Evolutionary conservation across 768 basidiomycete genomes (phyloP), one percentile per base, ranked within the genome.

Genomic region (Suillus cothurnatus): DNA sequence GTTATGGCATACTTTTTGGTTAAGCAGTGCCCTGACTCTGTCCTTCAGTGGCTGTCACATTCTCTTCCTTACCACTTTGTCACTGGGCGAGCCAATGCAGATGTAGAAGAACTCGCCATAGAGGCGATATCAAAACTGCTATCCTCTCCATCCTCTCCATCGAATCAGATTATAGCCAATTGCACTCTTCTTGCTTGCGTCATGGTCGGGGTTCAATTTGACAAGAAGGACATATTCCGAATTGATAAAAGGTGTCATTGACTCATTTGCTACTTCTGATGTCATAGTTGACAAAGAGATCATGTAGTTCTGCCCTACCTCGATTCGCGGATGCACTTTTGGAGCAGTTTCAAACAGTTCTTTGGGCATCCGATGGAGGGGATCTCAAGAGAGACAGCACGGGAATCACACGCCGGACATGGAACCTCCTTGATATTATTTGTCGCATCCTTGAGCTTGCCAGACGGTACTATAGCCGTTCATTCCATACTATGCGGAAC

Each of bases 1-100:
- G 2, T 32, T 32, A 12, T n/a, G n/a, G n/a, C n/a, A 4, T n/a
- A 0, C 0, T 5, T 12, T 5, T 47, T 3, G 6, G 7, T 21
- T 43, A 9, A 7, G 7, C 17, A 26, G 0, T 17, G 28, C 19
- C 28, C 52, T 4, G 28, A 53, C 17, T 53, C 28, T 31, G 52
- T 53, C 28, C 4, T 17, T 2, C 28, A 53, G 28, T 53, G 52
- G 28, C 28, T 53, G 17, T 53, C 52, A 21, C 52, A 53, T 53
- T 11, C 8, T 21, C 52, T 53, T 31, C 28, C 52, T 53, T 53
- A 53, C 28, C 52, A 31, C 28, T 53, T 53, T 31, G 8, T 53
- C 4, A 53, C 28, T 21, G 17, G 52, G 28, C 52, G 17, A 53
- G 52, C 11, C 4, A 3, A 53, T 31, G 4, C 9, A 31, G 0